Conservation (phyloP, 129 eudicot species). For the Flaveria ramosissima region DNA sequence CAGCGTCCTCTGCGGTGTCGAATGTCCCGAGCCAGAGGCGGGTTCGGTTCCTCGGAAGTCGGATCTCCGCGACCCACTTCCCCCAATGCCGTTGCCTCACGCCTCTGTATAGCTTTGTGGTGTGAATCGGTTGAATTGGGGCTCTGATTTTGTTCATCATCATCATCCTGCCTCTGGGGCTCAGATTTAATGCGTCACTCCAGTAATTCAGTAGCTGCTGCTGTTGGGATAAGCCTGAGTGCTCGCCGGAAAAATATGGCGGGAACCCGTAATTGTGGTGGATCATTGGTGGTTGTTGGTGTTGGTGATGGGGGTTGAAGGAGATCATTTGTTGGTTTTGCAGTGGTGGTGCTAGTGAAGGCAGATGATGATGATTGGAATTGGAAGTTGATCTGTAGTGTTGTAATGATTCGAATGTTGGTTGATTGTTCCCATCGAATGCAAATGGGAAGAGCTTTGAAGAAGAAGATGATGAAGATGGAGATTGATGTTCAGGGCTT, state of each 20-base stretch:
- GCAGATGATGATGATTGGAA: constrained; percentile 8
- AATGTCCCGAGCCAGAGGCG: no score
- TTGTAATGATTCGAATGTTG: constrained; percentile 42
- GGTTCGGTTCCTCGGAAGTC: no score
- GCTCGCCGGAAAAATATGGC: constrained; percentile 63
- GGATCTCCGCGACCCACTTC: no score
- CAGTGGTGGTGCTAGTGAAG: constrained; percentile 23
- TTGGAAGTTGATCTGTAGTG: constrained; percentile 27
- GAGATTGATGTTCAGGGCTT: no score
- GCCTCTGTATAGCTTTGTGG: no score
- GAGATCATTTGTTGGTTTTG: constrained; percentile 68
- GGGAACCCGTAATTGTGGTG: constrained; percentile 55
- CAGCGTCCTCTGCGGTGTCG: no score
- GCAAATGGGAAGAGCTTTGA: constrained; percentile 59
- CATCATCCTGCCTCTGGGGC: constrained; percentile 85
- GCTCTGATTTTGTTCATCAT: no score
- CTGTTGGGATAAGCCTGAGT: constrained; percentile 48
- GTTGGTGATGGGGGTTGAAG: constrained; percentile 42
- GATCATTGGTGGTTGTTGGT: constrained; percentile 33
- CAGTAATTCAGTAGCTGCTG: constrained; percentile 68
- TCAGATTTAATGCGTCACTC: constrained; percentile 67
- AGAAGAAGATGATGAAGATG: constrained; percentile 43
- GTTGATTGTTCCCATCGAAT: constrained; percentile 49
- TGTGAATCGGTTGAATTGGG: no score
- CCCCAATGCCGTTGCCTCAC: no score